A percentile compares a stretch with the other conserved stretches of the same genome.
Evolutionary conservation across 1,139 yeast genomes (phyloP).

Genomic region (Suhomyces coccinellae): DNA sequence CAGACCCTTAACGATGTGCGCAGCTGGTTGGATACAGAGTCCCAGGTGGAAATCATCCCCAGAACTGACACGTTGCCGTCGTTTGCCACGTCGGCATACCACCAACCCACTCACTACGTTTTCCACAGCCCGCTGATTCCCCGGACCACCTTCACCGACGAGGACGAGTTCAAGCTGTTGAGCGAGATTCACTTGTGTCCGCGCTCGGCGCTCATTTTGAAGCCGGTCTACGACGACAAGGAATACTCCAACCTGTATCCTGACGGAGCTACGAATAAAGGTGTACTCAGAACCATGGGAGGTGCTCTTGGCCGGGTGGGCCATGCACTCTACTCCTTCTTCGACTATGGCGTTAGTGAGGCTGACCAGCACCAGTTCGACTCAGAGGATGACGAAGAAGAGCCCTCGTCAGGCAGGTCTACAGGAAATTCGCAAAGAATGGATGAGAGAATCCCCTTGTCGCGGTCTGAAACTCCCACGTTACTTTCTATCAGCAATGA

Average conservation of each 20-base stretch:
- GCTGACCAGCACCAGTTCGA: slow-evolving; percentile 18
- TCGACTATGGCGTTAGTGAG: slow-evolving; percentile 38
- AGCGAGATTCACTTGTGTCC: slow-evolving; percentile 56
- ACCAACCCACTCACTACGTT: slow-evolving; percentile 37
- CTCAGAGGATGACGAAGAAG: slow-evolving; percentile 1
- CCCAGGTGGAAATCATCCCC: slow-evolving; percentile 44
- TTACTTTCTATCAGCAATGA: slow-evolving; percentile 18
- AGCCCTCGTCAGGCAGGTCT: slow-evolving; percentile 3
- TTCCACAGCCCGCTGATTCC: slow-evolving; percentile 43
- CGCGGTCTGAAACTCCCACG: slow-evolving; percentile 10
- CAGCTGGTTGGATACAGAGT: slow-evolving; percentile 57
- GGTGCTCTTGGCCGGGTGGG: slow-evolving; percentile 23
- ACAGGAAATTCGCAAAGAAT: slow-evolving; percentile 4
- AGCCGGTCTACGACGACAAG: slow-evolving; percentile 46
- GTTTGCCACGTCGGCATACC: slow-evolving; percentile 36
- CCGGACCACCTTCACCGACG: slow-evolving; percentile 40
- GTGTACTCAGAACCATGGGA: slow-evolving; percentile 20
- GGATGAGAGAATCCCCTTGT: slow-evolving; percentile 6
- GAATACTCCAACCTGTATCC: slow-evolving; percentile 20
- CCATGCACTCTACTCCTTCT: slow-evolving; percentile 41
- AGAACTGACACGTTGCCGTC: slow-evolving; percentile 32
- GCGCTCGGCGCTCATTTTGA: slow-evolving; percentile 64
- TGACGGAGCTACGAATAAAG: slow-evolving; percentile 13
- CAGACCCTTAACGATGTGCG: slow-evolving; percentile 57
- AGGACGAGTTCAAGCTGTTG: slow-evolving; percentile 54